Evolutionary conservation across 495 filamentous ascomycete genomes (phyloP).

Genomic region (Apiosordaria backusii): DNA sequence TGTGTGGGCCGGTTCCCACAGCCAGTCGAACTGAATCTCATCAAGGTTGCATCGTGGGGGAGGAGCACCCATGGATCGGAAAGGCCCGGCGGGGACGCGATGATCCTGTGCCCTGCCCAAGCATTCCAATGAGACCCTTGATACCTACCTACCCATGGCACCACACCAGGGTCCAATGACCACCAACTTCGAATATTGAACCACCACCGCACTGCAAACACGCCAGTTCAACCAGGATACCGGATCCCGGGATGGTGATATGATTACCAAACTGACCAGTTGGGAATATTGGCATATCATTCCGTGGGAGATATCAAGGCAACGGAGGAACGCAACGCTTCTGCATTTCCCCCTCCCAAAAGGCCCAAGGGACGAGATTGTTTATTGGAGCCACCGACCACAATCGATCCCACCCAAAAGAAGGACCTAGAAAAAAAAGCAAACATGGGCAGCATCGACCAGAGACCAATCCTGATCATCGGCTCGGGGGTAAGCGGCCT

Average conservation of each 20-base stretch:
- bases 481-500: slow-evolving; percentile 61
- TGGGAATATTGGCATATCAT: slow-evolving; percentile 1
- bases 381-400: neutral
- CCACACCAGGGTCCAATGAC: neutral
- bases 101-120: neutral
- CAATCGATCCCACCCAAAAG: neutral
- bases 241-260: neutral
- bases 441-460: slow-evolving; percentile 8
- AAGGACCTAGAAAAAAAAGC: neutral
- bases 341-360: neutral
- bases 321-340: neutral
- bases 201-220: neutral
- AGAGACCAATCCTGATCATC: slow-evolving; percentile 42
- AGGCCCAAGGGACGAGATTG: neutral
- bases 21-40: neutral
- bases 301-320: neutral
- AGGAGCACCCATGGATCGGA: neutral
- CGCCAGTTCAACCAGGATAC: neutral
- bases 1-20: neutral
- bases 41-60: neutral
- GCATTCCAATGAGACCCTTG: neutral
- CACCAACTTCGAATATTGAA: neutral
- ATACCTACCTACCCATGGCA: neutral
- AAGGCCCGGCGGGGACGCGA: neutral
- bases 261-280: neutral